Conservation (phyloP, 306 rosid genomes). For the Styphnolobium japonicum region DNA sequence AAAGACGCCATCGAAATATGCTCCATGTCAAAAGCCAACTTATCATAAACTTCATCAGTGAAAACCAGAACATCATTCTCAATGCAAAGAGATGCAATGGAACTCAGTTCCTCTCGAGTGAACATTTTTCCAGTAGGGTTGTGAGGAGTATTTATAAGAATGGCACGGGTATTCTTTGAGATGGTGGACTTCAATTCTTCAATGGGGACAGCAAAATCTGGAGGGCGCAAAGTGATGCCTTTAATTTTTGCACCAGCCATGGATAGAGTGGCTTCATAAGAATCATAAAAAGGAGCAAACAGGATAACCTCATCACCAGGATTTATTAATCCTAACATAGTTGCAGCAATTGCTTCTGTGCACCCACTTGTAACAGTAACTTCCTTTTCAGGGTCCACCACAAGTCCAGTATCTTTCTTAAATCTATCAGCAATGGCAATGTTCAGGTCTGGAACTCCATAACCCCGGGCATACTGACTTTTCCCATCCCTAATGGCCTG, state of each 20-base stretch:
- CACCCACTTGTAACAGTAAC: slow-evolving; percentile 83
- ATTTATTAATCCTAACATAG: slow-evolving; percentile 79
- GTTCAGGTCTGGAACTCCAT: slow-evolving; percentile 79
- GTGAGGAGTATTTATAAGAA: slow-evolving; percentile 74
- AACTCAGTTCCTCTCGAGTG: slow-evolving; percentile 62
- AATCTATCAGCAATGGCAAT: slow-evolving; percentile 76
- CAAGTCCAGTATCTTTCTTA: slow-evolving; percentile 72
- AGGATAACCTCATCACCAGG: slow-evolving; percentile 90
- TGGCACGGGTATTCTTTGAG: slow-evolving; percentile 77
- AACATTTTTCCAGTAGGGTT: slow-evolving; percentile 94
- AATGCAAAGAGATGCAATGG: slow-evolving; percentile 79
- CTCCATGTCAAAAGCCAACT: slow-evolving; percentile 89
- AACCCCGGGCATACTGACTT: slow-evolving; percentile 86
- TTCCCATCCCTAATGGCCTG: slow-evolving; percentile 83
- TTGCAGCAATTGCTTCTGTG: slow-evolving; percentile 94
- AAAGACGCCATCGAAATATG: slow-evolving; percentile 82
- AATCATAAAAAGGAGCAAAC: slow-evolving; percentile 86
- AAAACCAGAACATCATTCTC: slow-evolving; percentile 84
- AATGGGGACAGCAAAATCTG: slow-evolving; percentile 69
- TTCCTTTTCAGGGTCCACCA: slow-evolving; percentile 81
- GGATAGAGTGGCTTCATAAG: slow-evolving; percentile 85
- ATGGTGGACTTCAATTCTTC: slow-evolving; percentile 63
- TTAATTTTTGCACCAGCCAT: slow-evolving; percentile 91
- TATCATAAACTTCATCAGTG: slow-evolving; percentile 86
- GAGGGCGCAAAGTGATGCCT: slow-evolving; percentile 70